Evolutionary conservation across 768 basidiomycete genomes (phyloP).

Genomic region (Kwoniella sp.): DNA sequence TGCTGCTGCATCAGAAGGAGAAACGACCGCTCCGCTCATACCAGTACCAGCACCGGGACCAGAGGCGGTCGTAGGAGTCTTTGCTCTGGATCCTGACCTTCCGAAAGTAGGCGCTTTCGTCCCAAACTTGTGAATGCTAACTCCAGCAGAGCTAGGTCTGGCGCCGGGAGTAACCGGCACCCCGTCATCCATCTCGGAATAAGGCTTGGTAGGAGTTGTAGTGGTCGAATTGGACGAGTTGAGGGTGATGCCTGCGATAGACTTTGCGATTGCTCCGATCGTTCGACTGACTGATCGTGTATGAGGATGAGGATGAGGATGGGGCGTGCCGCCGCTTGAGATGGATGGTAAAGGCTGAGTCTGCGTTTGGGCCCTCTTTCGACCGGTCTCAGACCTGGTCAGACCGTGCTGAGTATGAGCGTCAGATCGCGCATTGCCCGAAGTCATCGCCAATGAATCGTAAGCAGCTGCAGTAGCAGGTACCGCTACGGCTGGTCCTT

Average conservation of each 20-base stretch:
- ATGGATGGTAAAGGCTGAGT: background rate
- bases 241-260: conserved; percentile 9
- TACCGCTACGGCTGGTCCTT: too few species aligned
- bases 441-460: too few species aligned
- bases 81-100: conserved; percentile 9
- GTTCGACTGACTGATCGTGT: conserved; percentile 24
- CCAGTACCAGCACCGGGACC: background rate
- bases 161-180: background rate
- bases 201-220: background rate
- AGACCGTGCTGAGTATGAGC: background rate
- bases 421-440: too few species aligned
- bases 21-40: background rate
- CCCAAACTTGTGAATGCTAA: conserved; percentile 20
- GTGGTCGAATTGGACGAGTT: background rate
- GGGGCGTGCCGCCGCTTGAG: background rate
- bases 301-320: background rate
- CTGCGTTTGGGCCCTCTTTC: conserved; percentile 9
- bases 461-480: background rate
- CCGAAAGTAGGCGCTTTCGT: conserved; percentile 16
- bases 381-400: background rate
- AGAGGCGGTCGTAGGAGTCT: conserved; percentile 4
- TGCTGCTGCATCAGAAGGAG: background rate
- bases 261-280: conserved; percentile 27
- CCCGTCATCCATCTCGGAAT: background rate
- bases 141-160: conserved; percentile 3